Percentiles rank a stretch among this genome's conserved stretches.
Evolutionary conservation across 768 basidiomycete species (phyloP).

Genomic region (Boletales sp.): DNA sequence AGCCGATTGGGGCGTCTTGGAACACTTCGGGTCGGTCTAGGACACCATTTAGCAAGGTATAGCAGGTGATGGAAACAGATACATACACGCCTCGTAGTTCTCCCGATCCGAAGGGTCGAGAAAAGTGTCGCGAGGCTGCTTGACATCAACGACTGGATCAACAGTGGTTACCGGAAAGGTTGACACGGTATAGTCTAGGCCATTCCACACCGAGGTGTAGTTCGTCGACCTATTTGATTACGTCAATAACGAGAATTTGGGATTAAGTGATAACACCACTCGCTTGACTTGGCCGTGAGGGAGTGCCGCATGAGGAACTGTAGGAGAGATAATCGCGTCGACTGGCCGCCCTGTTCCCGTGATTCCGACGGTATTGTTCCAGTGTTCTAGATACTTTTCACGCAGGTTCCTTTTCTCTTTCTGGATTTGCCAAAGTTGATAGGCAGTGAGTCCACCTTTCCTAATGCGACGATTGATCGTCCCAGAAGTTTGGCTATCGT

Average conservation of each 20-base stretch:
- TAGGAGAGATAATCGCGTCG: conserved; percentile 70
- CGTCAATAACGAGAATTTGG: not conserved
- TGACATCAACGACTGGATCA: conserved; percentile 49
- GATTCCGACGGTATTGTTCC: conserved; percentile 47
- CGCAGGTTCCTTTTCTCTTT: conserved; percentile 45
- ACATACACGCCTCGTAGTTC: conserved; percentile 53
- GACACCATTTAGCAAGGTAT: not conserved
- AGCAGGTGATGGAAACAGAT: not conserved
- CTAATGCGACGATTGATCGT: conserved; percentile 13
- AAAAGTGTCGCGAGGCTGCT: conserved; percentile 45
- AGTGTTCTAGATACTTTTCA: conserved; percentile 56
- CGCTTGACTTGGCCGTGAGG: conserved; percentile 61
- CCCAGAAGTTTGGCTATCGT: conserved; percentile 20
- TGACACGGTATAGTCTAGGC: conserved; percentile 60
- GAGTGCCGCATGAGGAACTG: conserved; percentile 54
- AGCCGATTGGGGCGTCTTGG: conserved; percentile 53
- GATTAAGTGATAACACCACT: conserved; percentile 9
- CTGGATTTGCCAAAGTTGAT: conserved; percentile 67
- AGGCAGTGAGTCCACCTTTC: conserved; percentile 41
- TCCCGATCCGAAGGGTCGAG: conserved; percentile 43
- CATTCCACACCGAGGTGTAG: conserved; percentile 67
- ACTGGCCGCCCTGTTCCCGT: conserved; percentile 72
- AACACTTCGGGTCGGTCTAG: conserved; percentile 58
- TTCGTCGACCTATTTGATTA: conserved; percentile 34
- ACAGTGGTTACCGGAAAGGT: conserved; percentile 65